phyloP scores from a whole-genome alignment of 192 early-diverging fungal genomes.

The Lobosporangium transversale region DNA sequence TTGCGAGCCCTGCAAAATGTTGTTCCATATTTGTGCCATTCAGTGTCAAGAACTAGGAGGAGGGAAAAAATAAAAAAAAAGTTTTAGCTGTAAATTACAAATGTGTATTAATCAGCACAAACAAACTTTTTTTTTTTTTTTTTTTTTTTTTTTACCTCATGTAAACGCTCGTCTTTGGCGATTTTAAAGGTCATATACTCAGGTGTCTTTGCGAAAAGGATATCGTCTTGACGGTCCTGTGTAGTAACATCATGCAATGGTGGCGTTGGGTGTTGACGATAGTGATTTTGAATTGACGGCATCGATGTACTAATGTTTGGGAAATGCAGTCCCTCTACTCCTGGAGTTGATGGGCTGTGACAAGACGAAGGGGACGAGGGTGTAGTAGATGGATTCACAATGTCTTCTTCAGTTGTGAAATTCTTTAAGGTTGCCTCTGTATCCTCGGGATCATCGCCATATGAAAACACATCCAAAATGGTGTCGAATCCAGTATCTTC shows the following conservation, averaged over 20 bases:
- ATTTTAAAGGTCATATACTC: conserved; percentile 28
- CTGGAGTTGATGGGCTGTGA: conserved; percentile 11
- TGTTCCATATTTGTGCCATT: conserved; percentile 38
- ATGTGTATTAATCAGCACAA: too few relatives aligned
- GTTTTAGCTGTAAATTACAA: conserved; percentile 6
- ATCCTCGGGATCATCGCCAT: conserved; percentile 61
- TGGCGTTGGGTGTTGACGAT: not conserved
- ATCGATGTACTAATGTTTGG: conserved; percentile 21
- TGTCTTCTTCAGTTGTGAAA: conserved; percentile 23
- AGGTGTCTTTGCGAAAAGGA: conserved; percentile 44
- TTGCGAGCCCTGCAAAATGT: conserved; percentile 56
- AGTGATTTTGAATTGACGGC: not conserved
- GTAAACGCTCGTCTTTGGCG: conserved; percentile 27
- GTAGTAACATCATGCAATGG: conserved; percentile 38
- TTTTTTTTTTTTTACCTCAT: conserved; percentile 25
- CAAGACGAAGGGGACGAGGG: not conserved
- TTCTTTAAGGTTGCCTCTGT: conserved; percentile 13
- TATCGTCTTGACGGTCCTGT: conserved; percentile 51
- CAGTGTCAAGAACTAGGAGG: conserved; percentile 47
- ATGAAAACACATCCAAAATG: conserved; percentile 63
- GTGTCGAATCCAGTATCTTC: conserved; percentile 55
- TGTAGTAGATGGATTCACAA: not conserved
- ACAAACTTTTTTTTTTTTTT: not conserved
- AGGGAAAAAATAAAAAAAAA: not conserved
- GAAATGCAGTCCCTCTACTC: conserved; percentile 58